Percentiles rank a stretch among this genome's conserved stretches.
Evolutionary conservation across 805 yeast genomes (phyloP).

Genomic region (Torulaspora maleeae): DNA sequence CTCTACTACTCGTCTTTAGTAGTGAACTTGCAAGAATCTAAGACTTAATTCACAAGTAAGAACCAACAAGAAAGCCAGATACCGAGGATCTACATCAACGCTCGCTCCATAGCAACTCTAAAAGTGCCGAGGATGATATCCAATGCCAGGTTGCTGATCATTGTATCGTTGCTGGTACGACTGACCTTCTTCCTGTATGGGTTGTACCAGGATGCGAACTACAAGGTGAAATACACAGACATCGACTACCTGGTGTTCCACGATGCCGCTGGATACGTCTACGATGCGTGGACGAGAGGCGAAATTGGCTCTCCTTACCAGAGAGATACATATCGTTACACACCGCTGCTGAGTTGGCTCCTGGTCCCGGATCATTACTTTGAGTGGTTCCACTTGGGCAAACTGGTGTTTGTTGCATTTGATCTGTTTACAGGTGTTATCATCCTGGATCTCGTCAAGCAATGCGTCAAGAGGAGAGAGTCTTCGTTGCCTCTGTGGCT

Average conservation of each 20-base stretch:
- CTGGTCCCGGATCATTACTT: conserved; percentile 58
- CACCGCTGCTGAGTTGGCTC: conserved; percentile 85
- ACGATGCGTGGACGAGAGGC: conserved; percentile 34
- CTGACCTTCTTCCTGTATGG: conserved; percentile 71
- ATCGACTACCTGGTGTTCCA: conserved; percentile 91
- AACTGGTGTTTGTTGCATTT: conserved; percentile 66
- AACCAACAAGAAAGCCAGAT: background rate
- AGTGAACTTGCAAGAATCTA: background rate
- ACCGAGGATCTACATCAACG: background rate
- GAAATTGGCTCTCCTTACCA: conserved; percentile 60
- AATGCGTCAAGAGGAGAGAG: background rate
- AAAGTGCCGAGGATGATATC: conserved; percentile 5
- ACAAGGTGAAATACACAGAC: conserved; percentile 85
- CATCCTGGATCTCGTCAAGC: conserved; percentile 41
- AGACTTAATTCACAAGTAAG: background rate
- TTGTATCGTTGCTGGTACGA: conserved; percentile 40
- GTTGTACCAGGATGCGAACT: conserved; percentile 72
- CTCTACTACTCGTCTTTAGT: background rate
- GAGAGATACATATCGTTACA: conserved; percentile 88
- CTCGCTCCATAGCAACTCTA: background rate
- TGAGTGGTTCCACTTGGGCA: conserved; percentile 66
- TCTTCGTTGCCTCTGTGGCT: conserved; percentile 32
- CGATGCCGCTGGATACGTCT: conserved; percentile 78
- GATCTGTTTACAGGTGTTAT: conserved; percentile 79
- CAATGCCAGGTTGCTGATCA: conserved; percentile 6